These are phyloP conservation scores for Termitomyces sp. DNA, from an alignment of 768 basidiomycete species.

Conservation along the genomic window DNA sequence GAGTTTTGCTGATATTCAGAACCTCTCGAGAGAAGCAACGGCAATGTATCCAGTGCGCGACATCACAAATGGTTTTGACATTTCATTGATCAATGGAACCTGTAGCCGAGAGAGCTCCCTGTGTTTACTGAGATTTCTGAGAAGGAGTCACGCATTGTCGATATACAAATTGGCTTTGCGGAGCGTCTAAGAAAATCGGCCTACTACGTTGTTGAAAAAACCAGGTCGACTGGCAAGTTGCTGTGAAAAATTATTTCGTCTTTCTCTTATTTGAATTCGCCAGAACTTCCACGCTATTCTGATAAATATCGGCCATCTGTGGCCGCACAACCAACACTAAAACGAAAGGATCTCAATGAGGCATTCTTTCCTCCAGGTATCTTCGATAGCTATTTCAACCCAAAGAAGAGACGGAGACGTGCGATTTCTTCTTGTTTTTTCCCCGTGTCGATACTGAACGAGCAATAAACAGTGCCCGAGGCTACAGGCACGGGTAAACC, in stretches of 20 bases:
- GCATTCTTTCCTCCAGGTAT: conserved; percentile 76
- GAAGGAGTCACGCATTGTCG: conserved; percentile 60
- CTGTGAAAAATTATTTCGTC: conserved; percentile 13
- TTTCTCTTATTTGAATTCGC: neutral
- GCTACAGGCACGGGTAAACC: conserved; percentile 30
- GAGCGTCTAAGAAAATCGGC: conserved; percentile 60
- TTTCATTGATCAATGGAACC: conserved; percentile 15
- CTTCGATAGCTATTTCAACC: conserved; percentile 77
- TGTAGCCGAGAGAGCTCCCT: conserved; percentile 64
- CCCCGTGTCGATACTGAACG: neutral
- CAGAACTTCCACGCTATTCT: conserved; percentile 77
- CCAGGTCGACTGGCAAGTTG: conserved; percentile 50
- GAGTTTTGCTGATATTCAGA: conserved; percentile 73
- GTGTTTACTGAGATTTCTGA: conserved; percentile 59
- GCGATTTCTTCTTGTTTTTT: neutral
- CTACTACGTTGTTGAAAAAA: conserved; percentile 70
- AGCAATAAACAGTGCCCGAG: conserved; percentile 6
- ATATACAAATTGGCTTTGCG: conserved; percentile 63
- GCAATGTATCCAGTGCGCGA: conserved; percentile 75
- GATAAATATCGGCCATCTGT: conserved; percentile 73
- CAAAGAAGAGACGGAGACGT: conserved; percentile 59
- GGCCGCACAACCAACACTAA: conserved; percentile 57
- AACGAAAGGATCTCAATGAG: conserved; percentile 62
- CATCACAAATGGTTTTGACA: conserved; percentile 13
- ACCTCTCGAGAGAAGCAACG: conserved; percentile 68